Evolutionary conservation across 2,329 filamentous ascomycete species (phyloP).

Genomic region (Didymosphaeria variabile): DNA sequence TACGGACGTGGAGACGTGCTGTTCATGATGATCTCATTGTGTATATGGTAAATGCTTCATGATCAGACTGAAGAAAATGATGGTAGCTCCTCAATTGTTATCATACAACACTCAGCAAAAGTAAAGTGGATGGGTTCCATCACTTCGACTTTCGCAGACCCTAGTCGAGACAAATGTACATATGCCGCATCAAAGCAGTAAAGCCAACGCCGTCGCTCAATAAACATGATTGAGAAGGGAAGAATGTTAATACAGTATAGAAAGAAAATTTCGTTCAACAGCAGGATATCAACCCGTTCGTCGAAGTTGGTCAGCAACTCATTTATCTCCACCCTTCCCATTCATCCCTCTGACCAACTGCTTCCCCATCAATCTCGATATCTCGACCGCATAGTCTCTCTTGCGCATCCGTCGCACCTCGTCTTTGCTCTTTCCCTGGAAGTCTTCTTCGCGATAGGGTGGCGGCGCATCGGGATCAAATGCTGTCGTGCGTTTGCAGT

Average conservation of each 20-base stretch:
- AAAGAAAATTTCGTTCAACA: not conserved
- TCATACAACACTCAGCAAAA: too few species aligned
- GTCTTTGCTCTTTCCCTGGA: conserved; percentile 36
- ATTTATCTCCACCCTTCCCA: conserved; percentile 1
- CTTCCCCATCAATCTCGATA: conserved; percentile 38
- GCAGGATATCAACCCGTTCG: not conserved
- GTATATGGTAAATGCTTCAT: too few species aligned
- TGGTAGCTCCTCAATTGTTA: too few species aligned
- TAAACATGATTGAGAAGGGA: not conserved
- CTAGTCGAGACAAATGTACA: too few species aligned
- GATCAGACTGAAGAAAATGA: too few species aligned
- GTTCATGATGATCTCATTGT: too few species aligned
- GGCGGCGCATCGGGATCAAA: conserved; percentile 28
- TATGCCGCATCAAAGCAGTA: too few species aligned
- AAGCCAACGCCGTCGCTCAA: too few species aligned
- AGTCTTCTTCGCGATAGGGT: conserved; percentile 32
- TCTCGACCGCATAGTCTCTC: conserved; percentile 37
- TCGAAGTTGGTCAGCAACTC: not conserved
- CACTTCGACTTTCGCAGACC: too few species aligned
- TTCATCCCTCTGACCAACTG: conserved; percentile 35
- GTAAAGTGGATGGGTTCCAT: too few species aligned
- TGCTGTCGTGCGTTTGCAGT: not conserved
- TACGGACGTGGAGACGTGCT: too few species aligned
- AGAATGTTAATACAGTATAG: not conserved
- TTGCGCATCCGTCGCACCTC: conserved; percentile 32